phyloP scores from a whole-genome alignment of 495 filamentous ascomycete species.

The Aspergillus haitiensis region DNA sequence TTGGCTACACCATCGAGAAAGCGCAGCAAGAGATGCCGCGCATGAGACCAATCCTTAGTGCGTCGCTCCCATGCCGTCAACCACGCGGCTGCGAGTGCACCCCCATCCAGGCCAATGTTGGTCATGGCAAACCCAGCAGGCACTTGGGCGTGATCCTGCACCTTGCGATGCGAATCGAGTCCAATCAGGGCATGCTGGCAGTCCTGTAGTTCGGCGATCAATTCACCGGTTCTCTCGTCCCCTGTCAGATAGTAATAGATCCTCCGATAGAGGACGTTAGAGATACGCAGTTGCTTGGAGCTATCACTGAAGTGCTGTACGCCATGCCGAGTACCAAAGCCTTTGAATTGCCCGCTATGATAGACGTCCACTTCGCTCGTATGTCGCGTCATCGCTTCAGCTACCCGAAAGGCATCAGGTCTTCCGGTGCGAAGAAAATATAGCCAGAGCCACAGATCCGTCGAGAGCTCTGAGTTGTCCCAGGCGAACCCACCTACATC shows the following conservation, averaged over 20 bases:
- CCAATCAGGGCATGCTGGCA: not conserved
- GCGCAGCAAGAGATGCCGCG: constrained; percentile 7
- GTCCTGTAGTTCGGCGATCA: not conserved
- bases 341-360: constrained; percentile 46
- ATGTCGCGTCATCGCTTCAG: constrained; percentile 49
- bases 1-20: constrained; percentile 23
- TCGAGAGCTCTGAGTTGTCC: constrained; percentile 56
- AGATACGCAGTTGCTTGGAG: constrained; percentile 50
- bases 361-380: constrained; percentile 53
- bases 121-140: not conserved
- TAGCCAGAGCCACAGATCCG: constrained; percentile 52
- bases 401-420: constrained; percentile 47
- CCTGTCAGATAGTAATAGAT: constrained; percentile 49
- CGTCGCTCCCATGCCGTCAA: not conserved
- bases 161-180: not conserved
- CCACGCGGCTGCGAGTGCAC: not conserved
- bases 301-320: constrained; percentile 53
- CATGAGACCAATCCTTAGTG: not conserved
- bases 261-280: constrained; percentile 34
- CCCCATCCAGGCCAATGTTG: constrained; percentile 12
- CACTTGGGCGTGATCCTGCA: not conserved
- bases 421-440: constrained; percentile 50
- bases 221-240: constrained; percentile 25
- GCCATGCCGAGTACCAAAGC: constrained; percentile 52
- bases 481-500: constrained; percentile 55